A percentile compares a stretch with the other conserved stretches of the same genome.
phyloP scores from a whole-genome alignment of 1,284 basidiomycete genomes.

The Ceratobasidium theobromae region DNA sequence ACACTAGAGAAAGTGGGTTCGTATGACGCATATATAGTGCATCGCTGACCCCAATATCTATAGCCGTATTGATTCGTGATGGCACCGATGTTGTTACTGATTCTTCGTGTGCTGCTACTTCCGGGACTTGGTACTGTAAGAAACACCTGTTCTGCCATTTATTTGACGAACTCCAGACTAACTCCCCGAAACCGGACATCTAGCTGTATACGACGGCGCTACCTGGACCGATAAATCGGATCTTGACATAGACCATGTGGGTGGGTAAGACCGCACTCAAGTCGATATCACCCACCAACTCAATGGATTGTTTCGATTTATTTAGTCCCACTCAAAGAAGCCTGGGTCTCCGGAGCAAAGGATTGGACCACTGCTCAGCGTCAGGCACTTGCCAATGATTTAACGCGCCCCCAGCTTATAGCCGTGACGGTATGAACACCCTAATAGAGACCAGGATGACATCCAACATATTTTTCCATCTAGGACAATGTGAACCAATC shows the following conservation, averaged over 20 bases:
- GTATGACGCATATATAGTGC: not conserved
- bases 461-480: not conserved
- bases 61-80: slow-evolving; percentile 55
- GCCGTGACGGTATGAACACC: slow-evolving; percentile 49
- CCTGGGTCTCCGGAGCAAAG: slow-evolving; percentile 57
- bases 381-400: slow-evolving; percentile 55
- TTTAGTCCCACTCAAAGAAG: slow-evolving; percentile 40
- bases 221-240: slow-evolving; percentile 57
- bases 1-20: slow-evolving; percentile 53
- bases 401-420: slow-evolving; percentile 54
- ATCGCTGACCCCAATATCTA: not conserved
- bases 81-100: slow-evolving; percentile 43
- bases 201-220: slow-evolving; percentile 44
- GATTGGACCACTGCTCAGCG: slow-evolving; percentile 52
- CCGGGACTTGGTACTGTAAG: slow-evolving; percentile 4
- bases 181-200: not conserved
- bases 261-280: not conserved
- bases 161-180: not conserved
- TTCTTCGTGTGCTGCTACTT: not conserved
- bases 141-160: not conserved
- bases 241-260: slow-evolving; percentile 52
- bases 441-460: not conserved
- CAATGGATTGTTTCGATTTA: not conserved
- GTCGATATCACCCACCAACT: too few relatives aligned
- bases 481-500: slow-evolving; percentile 44